phyloP scores from a whole-genome alignment of 169 alveolate species.

The Cystoisospora suis region DNA sequence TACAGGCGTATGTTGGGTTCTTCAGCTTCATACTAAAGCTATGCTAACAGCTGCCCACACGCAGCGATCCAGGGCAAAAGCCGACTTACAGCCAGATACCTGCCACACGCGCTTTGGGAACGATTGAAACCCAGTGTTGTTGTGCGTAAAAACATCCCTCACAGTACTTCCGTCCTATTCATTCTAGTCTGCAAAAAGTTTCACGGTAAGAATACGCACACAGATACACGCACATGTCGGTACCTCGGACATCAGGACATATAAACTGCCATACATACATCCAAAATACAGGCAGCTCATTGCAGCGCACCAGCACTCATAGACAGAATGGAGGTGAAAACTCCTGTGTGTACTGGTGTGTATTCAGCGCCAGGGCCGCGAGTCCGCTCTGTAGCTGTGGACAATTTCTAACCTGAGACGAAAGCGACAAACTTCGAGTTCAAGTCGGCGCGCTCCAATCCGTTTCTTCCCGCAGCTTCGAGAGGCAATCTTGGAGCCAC shows the following conservation, averaged over 20 bases:
- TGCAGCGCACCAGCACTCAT: not conserved
- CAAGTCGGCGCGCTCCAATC: not conserved
- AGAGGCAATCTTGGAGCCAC: not conserved
- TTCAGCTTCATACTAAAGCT: no score
- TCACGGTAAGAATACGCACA: not conserved
- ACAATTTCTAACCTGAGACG: slow-evolving; percentile 47
- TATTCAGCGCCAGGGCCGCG: no score
- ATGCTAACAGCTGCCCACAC: no score
- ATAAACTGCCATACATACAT: not conserved
- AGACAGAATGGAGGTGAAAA: not conserved
- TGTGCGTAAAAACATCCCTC: no score
- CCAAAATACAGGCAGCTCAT: not conserved
- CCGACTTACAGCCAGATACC: no score
- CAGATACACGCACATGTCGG: not conserved
- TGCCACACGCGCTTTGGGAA: no score
- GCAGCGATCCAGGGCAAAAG: no score
- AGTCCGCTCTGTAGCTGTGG: no score
- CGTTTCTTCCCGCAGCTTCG: not conserved
- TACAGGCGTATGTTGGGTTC: no score
- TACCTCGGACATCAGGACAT: not conserved
- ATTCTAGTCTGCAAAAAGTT: no score
- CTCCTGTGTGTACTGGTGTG: not conserved
- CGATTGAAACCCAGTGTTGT: no score
- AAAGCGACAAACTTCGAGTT: slow-evolving; percentile 26
- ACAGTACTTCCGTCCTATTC: no score